Percentiles rank a stretch among this genome's conserved stretches.
Evolutionary conservation across 805 yeast genomes (phyloP).

Genomic region (Saccharomycopsis microspora): DNA sequence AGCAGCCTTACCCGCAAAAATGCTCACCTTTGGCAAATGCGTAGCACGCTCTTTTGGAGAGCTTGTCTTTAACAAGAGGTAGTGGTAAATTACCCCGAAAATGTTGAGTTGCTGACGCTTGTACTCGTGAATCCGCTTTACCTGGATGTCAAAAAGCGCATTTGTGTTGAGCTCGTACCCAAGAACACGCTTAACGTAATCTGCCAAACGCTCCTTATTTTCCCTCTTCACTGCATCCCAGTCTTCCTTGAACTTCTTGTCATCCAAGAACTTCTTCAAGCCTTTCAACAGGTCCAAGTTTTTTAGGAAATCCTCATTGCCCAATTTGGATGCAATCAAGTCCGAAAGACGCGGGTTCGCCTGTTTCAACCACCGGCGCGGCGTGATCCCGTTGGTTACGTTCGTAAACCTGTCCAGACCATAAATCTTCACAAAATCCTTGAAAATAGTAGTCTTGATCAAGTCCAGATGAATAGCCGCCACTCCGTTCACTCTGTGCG

Average conservation of each 20-base stretch:
- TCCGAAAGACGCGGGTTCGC: constrained; percentile 75
- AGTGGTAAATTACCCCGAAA: constrained; percentile 79
- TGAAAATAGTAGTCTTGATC: constrained; percentile 79
- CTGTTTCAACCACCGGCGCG: constrained; percentile 92
- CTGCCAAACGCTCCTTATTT: constrained; percentile 60
- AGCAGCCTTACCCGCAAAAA: constrained; percentile 93
- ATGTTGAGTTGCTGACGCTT: constrained; percentile 91
- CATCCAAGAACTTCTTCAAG: constrained; percentile 56
- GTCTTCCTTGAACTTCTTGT: constrained; percentile 48
- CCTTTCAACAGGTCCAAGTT: constrained; percentile 57
- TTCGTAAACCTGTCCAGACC: constrained; percentile 80
- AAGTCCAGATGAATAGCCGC: constrained; percentile 92
- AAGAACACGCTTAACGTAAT: constrained; percentile 51
- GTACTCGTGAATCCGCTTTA: constrained; percentile 90
- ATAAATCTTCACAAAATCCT: constrained; percentile 75
- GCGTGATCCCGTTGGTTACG: constrained; percentile 92
- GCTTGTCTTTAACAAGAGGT: constrained; percentile 61
- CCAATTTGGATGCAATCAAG: constrained; percentile 62
- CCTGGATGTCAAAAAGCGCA: constrained; percentile 78
- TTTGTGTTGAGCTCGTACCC: constrained; percentile 53
- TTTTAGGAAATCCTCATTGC: constrained; percentile 58
- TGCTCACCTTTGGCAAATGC: constrained; percentile 63
- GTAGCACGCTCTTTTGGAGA: constrained; percentile 50
- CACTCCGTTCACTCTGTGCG: constrained; percentile 91
- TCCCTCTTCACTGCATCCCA: constrained; percentile 65